phyloP scores from a whole-genome alignment of 257 asterid species.

The Nicotiana benthamiana region DNA sequence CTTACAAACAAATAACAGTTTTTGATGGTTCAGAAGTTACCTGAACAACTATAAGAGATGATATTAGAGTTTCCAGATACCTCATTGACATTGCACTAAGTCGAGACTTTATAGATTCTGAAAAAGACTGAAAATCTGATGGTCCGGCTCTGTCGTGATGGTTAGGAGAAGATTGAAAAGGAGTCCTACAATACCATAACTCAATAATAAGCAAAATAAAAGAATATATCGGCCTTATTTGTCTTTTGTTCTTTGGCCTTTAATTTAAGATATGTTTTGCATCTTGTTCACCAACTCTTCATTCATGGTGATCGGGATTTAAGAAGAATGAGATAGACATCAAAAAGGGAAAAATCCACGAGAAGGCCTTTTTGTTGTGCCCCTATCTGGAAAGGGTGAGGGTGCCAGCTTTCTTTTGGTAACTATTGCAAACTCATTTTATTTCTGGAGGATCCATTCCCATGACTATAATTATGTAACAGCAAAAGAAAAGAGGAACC shows the following conservation, averaged over 20 bases:
- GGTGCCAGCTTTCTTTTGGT: not conserved
- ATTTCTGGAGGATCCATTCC: not conserved
- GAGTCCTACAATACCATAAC: conserved; percentile 26
- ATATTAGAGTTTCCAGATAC: conserved; percentile 22
- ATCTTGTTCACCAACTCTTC: not conserved
- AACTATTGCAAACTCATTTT: not conserved
- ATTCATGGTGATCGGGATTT: not conserved
- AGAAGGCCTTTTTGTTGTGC: not conserved
- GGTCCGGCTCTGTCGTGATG: conserved; percentile 79
- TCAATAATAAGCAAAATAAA: conserved; percentile 7
- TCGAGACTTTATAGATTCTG: conserved; percentile 72
- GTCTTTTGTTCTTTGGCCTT: not conserved
- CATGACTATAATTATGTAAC: not conserved
- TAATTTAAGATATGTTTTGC: not conserved
- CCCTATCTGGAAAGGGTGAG: not conserved
- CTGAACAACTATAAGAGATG: not conserved
- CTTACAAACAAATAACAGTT: not conserved
- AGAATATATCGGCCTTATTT: not conserved
- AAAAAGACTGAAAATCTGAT: conserved; percentile 69
- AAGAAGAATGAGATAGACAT: not conserved
- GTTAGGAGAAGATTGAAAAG: conserved; percentile 46
- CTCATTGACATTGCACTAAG: conserved; percentile 65
- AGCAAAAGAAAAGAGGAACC: not conserved
- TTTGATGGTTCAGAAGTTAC: not conserved
- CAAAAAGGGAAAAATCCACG: not conserved